Evolutionary conservation across 2,329 filamentous ascomycete species (phyloP).

Genomic region (Alternaria alternata): DNA sequence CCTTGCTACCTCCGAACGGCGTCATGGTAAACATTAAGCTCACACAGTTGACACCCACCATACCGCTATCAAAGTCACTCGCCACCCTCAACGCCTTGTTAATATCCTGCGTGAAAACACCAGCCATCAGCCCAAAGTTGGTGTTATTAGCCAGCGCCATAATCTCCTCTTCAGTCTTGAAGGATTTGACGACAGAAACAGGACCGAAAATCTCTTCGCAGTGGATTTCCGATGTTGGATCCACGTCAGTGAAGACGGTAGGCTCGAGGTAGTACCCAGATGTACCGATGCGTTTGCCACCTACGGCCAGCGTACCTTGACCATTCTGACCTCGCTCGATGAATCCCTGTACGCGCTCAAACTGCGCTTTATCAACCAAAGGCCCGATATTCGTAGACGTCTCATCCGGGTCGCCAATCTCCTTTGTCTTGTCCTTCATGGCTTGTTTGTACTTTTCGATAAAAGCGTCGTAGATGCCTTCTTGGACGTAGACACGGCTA

Average conservation of each 20-base stretch:
- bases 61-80: slow-evolving; percentile 45
- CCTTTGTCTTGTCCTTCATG: slow-evolving; percentile 41
- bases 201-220: slow-evolving; percentile 52
- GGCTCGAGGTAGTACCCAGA: slow-evolving; percentile 48
- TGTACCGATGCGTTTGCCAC: slow-evolving; percentile 43
- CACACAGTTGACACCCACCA: slow-evolving; percentile 47
- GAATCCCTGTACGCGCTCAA: slow-evolving; percentile 47
- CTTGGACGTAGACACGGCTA: slow-evolving; percentile 51
- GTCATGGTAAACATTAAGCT: slow-evolving; percentile 49
- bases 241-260: slow-evolving; percentile 48
- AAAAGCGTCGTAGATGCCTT: slow-evolving; percentile 50
- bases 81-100: slow-evolving; percentile 47
- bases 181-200: slow-evolving; percentile 45
- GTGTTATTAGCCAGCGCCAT: slow-evolving; percentile 51
- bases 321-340: slow-evolving; percentile 43
- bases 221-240: slow-evolving; percentile 45
- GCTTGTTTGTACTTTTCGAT: slow-evolving; percentile 47
- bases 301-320: slow-evolving; percentile 44
- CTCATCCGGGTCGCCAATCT: slow-evolving; percentile 43
- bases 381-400: slow-evolving; percentile 45
- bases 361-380: slow-evolving; percentile 45
- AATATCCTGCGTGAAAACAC: slow-evolving; percentile 52
- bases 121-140: slow-evolving; percentile 50
- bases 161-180: slow-evolving; percentile 52
- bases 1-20: slow-evolving; percentile 62